These are phyloP conservation scores for Rhodotorula sp. DNA, from an alignment of 1,284 basidiomycete species.

Conservation along the genomic window DNA sequence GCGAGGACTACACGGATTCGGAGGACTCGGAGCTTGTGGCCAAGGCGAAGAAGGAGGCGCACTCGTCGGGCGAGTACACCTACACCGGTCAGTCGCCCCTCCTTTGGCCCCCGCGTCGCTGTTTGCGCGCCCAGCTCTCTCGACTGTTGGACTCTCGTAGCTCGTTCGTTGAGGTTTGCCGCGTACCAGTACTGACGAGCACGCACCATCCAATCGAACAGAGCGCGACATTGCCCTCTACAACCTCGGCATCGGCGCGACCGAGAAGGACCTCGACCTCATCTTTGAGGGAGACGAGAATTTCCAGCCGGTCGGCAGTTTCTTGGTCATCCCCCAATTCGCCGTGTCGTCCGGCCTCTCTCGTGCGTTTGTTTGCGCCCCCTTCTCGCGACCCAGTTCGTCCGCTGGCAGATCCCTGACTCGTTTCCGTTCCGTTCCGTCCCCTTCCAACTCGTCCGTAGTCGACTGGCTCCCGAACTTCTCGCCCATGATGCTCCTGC, in stretches of 20 bases:
- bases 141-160: no score
- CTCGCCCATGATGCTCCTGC: slow-evolving; percentile 90
- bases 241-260: slow-evolving; percentile 94
- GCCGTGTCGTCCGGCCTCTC: slow-evolving; percentile 58
- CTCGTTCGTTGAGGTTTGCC: no score
- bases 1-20: slow-evolving; percentile 63
- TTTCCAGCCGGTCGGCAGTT: slow-evolving; percentile 85
- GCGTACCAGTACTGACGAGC: not conserved
- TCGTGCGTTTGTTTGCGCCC: slow-evolving; percentile 26
- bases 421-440: not conserved
- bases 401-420: not conserved
- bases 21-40: slow-evolving; percentile 82
- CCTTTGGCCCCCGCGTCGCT: not conserved
- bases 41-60: slow-evolving; percentile 69
- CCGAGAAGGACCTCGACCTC: slow-evolving; percentile 86
- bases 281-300: slow-evolving; percentile 84
- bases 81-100: slow-evolving; percentile 57
- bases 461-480: slow-evolving; percentile 91
- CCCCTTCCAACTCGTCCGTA: slow-evolving; percentile 48
- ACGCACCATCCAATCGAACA: no score
- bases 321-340: slow-evolving; percentile 93
- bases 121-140: not conserved
- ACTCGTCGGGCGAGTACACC: slow-evolving; percentile 62
- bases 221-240: slow-evolving; percentile 85
- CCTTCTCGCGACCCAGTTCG: no score